These are phyloP conservation scores for Gaultheria prostrata DNA, from an alignment of 148 eudicot species.

Conservation along the genomic window DNA sequence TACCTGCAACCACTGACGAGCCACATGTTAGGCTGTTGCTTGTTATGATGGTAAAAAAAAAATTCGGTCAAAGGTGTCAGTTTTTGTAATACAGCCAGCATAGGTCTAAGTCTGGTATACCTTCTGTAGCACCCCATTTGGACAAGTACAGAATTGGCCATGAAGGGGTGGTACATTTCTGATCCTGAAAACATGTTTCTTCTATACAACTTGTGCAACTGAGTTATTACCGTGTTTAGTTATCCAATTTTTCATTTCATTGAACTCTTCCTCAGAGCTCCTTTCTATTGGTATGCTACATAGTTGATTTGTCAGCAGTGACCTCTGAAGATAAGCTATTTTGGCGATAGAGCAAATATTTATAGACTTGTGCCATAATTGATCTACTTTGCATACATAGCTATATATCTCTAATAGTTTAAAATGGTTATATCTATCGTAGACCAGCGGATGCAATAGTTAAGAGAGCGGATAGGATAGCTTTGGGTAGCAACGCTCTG, in stretches of 20 bases:
- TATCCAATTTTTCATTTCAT: background rate
- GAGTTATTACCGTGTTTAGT: background rate
- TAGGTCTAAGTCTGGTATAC: background rate
- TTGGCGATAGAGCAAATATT: background rate
- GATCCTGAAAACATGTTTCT: background rate
- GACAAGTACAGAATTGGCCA: background rate
- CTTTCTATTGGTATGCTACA: background rate
- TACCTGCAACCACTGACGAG: background rate
- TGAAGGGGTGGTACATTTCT: background rate
- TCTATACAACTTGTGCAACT: background rate
- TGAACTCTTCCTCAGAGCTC: background rate
- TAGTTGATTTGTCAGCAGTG: background rate
- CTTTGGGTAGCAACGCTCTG: no score
- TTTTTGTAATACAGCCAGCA: background rate
- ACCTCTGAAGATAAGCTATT: background rate
- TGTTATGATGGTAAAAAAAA: background rate
- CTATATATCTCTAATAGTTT: background rate
- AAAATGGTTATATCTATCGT: background rate
- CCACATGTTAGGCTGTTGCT: slow-evolving; percentile 4
- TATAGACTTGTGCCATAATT: background rate
- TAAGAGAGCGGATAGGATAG: no score
- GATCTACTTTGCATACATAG: background rate
- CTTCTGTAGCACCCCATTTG: background rate
- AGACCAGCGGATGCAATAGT: no score
- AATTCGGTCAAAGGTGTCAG: background rate